These are phyloP conservation scores for Saccharomyces hybrid DNA, from an alignment of 1,139 yeast species.

Conservation along the genomic window DNA sequence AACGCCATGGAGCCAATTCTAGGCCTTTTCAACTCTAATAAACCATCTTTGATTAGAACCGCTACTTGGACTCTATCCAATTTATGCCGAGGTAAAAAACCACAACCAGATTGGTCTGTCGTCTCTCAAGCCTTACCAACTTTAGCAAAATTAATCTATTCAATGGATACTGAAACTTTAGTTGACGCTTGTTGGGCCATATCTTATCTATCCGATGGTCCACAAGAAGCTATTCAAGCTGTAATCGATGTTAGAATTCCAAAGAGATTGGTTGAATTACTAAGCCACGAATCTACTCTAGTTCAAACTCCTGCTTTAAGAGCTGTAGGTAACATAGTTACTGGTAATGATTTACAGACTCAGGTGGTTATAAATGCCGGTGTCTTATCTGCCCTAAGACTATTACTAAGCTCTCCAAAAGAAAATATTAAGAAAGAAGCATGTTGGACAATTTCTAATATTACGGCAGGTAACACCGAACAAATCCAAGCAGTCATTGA, in stretches of 20 bases:
- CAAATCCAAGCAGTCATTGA: constrained; percentile 97
- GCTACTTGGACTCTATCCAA: constrained; percentile 98
- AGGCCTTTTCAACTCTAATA: constrained; percentile 67
- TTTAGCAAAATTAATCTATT: constrained; percentile 80
- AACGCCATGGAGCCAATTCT: constrained; percentile 88
- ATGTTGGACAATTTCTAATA: constrained; percentile 96
- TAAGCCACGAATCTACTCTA: constrained; percentile 71
- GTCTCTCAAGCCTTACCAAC: constrained; percentile 88
- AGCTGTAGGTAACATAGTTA: constrained; percentile 95
- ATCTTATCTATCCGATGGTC: constrained; percentile 87
- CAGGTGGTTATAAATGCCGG: constrained; percentile 93
- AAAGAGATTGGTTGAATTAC: constrained; percentile 81
- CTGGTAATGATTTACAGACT: constrained; percentile 93
- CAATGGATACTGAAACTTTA: constrained; percentile 85
- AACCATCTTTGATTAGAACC: constrained; percentile 83
- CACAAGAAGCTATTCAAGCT: constrained; percentile 88
- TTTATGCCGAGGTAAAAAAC: constrained; percentile 91
- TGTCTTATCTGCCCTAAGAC: constrained; percentile 76
- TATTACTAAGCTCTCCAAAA: constrained; percentile 73
- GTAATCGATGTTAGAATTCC: constrained; percentile 96
- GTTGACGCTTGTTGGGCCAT: constrained; percentile 99
- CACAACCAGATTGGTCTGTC: constrained; percentile 90
- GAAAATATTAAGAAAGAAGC: constrained; percentile 95
- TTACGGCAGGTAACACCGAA: constrained; percentile 92
- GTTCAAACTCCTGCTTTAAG: constrained; percentile 97